A percentile compares a stretch with the other conserved stretches of the same genome.
These are phyloP conservation scores for Sugiyamaella americana DNA, from an alignment of 805 yeast genomes.

Conservation along the genomic window DNA sequence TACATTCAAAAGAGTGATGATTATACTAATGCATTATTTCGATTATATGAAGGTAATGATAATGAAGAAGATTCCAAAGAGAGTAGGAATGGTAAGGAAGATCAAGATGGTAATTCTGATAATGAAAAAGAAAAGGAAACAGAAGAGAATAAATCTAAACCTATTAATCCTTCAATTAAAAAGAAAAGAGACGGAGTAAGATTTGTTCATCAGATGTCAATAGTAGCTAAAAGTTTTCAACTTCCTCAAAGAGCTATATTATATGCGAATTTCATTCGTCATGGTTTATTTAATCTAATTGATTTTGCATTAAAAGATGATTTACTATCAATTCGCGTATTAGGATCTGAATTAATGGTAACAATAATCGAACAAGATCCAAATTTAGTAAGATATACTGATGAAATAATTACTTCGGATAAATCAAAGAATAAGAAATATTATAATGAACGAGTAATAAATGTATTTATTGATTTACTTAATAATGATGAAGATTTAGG, in stretches of 20 bases:
- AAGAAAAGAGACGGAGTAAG: slow-evolving; percentile 64
- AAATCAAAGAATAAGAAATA: no score
- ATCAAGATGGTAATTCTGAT: neutral
- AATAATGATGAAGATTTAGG: slow-evolving; percentile 62
- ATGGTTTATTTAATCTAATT: slow-evolving; percentile 65
- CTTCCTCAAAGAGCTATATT: slow-evolving; percentile 57
- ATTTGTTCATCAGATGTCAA: slow-evolving; percentile 72
- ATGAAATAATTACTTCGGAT: neutral
- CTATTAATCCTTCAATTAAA: neutral
- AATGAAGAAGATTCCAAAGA: neutral
- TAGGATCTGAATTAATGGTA: slow-evolving; percentile 76
- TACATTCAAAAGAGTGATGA: slow-evolving; percentile 46
- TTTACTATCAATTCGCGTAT: slow-evolving; percentile 45
- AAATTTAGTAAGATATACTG: slow-evolving; percentile 38
- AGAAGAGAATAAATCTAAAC: neutral
- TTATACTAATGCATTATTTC: slow-evolving; percentile 56
- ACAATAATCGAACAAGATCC: slow-evolving; percentile 82
- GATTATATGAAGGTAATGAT: slow-evolving; percentile 37
- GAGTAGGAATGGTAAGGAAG: neutral
- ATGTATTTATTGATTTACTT: slow-evolving; percentile 48
- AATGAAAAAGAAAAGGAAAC: neutral
- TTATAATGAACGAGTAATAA: slow-evolving; percentile 13
- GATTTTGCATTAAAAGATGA: slow-evolving; percentile 61
- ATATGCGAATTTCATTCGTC: slow-evolving; percentile 54
- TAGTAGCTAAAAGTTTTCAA: slow-evolving; percentile 64